Evolutionary conservation across 768 basidiomycete genomes (phyloP).

Genomic region (Tulasnella sp.): DNA sequence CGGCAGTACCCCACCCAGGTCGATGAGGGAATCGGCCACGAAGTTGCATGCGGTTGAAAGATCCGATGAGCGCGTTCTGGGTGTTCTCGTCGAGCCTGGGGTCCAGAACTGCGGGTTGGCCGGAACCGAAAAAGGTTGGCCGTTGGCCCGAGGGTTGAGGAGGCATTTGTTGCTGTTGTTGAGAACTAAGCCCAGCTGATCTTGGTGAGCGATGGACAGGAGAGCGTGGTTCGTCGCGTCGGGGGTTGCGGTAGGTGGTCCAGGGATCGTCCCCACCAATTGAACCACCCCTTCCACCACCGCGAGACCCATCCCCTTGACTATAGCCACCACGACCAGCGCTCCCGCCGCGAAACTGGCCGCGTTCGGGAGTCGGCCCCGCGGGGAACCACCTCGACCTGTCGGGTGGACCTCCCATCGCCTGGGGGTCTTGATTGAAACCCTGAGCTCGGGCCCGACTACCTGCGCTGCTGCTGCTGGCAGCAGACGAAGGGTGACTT

Average conservation of each 20-base stretch:
- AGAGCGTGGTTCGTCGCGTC: not conserved
- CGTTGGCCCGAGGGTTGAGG: not conserved
- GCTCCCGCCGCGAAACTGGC: not conserved
- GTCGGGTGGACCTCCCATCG: not conserved
- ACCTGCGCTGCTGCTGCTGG: not conserved
- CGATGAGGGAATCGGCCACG: slow-evolving; percentile 46
- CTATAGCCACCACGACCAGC: not conserved
- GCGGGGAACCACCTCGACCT: not conserved
- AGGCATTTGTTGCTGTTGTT: not conserved
- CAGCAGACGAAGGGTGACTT: not conserved
- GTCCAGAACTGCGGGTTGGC: slow-evolving; percentile 46
- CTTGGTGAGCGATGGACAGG: not conserved
- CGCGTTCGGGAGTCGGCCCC: not conserved
- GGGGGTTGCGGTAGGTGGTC: not conserved
- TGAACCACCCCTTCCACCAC: not conserved
- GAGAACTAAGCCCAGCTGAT: not conserved
- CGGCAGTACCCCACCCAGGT: slow-evolving; percentile 54
- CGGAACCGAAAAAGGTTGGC: slow-evolving; percentile 17
- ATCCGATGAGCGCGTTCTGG: slow-evolving; percentile 43
- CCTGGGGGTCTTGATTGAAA: not conserved
- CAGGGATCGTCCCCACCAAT: not conserved
- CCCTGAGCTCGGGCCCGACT: not conserved
- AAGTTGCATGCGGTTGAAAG: slow-evolving; percentile 37
- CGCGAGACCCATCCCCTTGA: not conserved
- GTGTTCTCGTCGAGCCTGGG: slow-evolving; percentile 46